A percentile compares a stretch with the other conserved stretches of the same genome.
Evolutionary conservation across 257 asterid species (phyloP).

Genomic region (Coffea eugenioides): DNA sequence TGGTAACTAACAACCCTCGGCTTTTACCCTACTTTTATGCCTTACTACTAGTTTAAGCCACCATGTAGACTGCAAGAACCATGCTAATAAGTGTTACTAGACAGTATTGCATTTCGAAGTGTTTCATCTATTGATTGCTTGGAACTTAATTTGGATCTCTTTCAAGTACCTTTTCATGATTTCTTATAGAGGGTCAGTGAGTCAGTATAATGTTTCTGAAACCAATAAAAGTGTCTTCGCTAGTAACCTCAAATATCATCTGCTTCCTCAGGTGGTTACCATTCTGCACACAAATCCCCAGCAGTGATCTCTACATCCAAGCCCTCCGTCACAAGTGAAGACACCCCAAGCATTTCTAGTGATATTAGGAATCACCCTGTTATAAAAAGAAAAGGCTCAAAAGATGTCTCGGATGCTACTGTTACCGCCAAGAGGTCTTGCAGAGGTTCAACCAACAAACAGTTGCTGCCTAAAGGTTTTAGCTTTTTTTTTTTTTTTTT

Average conservation of each 20-base stretch:
- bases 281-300: slow-evolving; percentile 41
- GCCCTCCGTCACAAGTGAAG: slow-evolving; percentile 26
- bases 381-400: slow-evolving; percentile 56
- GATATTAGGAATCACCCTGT: slow-evolving; percentile 34
- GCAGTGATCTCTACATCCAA: slow-evolving; percentile 43
- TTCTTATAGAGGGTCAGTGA: neutral
- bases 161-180: neutral
- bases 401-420: slow-evolving; percentile 32
- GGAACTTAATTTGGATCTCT: too few relatives aligned
- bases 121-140: neutral
- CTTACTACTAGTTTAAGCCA: neutral
- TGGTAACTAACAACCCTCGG: slow-evolving; percentile 12
- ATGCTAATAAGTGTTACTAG: too few relatives aligned
- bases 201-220: neutral
- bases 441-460: slow-evolving; percentile 27
- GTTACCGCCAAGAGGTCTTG: slow-evolving; percentile 54
- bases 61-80: neutral
- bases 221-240: neutral
- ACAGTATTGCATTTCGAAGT: too few relatives aligned
- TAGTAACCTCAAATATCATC: neutral
- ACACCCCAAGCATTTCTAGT: slow-evolving; percentile 37
- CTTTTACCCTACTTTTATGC: neutral
- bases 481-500: neutral
- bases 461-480: slow-evolving; percentile 48
- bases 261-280: slow-evolving; percentile 56